Evolutionary conservation across 768 basidiomycete species (phyloP), one percentile per base, ranked within the genome.

Genomic region (Tephrocybe rancida): DNA sequence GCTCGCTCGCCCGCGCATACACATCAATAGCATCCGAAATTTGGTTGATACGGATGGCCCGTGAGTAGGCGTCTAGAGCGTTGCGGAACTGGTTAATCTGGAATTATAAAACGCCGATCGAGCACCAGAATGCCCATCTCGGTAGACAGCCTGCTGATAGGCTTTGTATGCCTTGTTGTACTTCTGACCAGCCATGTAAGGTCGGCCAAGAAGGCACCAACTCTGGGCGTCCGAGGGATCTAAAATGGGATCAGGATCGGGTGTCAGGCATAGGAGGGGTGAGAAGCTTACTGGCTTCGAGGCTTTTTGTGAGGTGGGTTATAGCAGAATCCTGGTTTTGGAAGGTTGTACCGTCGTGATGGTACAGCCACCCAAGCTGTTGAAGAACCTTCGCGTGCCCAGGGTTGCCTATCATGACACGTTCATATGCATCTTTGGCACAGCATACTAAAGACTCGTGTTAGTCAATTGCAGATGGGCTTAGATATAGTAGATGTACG

Each of bases 141-240:
- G 91, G 72, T 98, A 98, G 16, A 99, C 95, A 18, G 97, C 96
- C 70, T 99, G 97, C 64, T 99, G 97, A 68, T 98, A 98, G 0
- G 95, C 95, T 70, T 99, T 96, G 73, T 99, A 98, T 16, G 97
- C 97, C 69, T 98, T 98, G 81, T 97, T 98, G 76, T 98, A 98
- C 69, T 98, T 96, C 70, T 92, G 92, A 16, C 92, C 94, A 14
- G 95, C 92, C 95, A 98, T 98, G 72, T 95, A 98, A 1, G 96
- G 96, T 58, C 97, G 92, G 50, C 96, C 96, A 58, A 98, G 87
- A 38, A 98, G 84, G 73, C 98, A 99, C 96, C 97, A 99, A 64
- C 92, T 95, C 72, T 98, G 97, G 16, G 97, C 93, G 67, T 99
- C 97, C 24, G 88, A 82, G 16, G 92, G 86, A 72, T 98, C 97